Evolutionary conservation across 805 yeast genomes (phyloP).

Genomic region (Gaillardinia entomophila): DNA sequence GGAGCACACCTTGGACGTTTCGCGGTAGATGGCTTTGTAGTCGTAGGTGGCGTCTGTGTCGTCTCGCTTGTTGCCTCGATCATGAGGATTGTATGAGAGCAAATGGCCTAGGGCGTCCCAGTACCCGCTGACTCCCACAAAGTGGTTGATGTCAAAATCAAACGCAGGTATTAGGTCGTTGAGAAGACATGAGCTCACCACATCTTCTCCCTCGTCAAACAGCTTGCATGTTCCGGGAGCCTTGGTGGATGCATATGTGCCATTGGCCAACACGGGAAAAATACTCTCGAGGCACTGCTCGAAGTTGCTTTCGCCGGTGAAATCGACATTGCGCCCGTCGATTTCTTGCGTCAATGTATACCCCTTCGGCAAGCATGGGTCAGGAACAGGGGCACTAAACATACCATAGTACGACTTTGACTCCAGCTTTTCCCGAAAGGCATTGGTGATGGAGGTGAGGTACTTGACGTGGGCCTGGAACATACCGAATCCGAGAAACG

Average conservation of each 20-base stretch:
- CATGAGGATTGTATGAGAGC: constrained; percentile 23
- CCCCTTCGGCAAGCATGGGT: constrained; percentile 56
- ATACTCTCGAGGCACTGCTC: constrained; percentile 41
- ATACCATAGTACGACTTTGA: constrained; percentile 7
- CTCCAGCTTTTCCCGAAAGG: constrained; percentile 8
- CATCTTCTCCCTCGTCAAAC: constrained; percentile 17
- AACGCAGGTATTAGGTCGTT: constrained; percentile 50
- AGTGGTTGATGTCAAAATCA: constrained; percentile 50
- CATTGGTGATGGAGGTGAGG: constrained; percentile 27
- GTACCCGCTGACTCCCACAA: constrained; percentile 63
- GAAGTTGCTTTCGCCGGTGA: constrained; percentile 51
- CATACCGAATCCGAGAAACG: constrained; percentile 59
- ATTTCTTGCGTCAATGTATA: constrained; percentile 20
- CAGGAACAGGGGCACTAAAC: constrained; percentile 29
- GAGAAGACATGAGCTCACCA: constrained; percentile 44
- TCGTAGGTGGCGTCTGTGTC: constrained; percentile 33
- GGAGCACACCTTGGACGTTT: constrained; percentile 45
- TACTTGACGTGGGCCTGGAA: constrained; percentile 49
- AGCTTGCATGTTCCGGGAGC: constrained; percentile 24
- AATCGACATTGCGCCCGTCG: constrained; percentile 23
- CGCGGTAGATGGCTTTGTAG: constrained; percentile 35
- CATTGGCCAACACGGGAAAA: constrained; percentile 38
- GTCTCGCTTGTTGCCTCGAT: constrained; percentile 5
- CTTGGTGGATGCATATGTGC: constrained; percentile 17
- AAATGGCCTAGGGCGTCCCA: constrained; percentile 56